phyloP scores from a whole-genome alignment of 1,139 yeast genomes.

The Debaryomyces singareniensis region DNA sequence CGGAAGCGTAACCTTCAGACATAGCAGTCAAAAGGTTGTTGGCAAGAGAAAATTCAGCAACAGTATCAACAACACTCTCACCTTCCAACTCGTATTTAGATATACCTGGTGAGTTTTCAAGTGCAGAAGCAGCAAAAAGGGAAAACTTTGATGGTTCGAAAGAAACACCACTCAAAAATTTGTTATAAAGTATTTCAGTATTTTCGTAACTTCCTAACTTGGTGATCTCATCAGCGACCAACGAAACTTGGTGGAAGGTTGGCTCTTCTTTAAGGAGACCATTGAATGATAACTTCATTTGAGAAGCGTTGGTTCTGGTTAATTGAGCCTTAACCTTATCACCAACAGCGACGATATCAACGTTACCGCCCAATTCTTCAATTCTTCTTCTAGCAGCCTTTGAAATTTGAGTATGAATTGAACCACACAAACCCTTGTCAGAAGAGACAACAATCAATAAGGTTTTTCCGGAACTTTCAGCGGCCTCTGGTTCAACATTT shows the following conservation, averaged over 20 bases:
- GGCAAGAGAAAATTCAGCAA: constrained; percentile 84
- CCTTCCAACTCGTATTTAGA: constrained; percentile 75
- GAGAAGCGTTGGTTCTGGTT: constrained; percentile 69
- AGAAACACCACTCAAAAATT: constrained; percentile 79
- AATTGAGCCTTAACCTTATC: constrained; percentile 91
- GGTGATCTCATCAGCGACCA: constrained; percentile 79
- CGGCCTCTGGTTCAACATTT: constrained; percentile 69
- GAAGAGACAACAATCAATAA: constrained; percentile 85
- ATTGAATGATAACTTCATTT: constrained; percentile 69
- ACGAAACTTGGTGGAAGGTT: constrained; percentile 81
- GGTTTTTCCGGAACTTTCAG: constrained; percentile 43
- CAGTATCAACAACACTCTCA: constrained; percentile 60
- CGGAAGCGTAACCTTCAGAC: constrained; percentile 98
- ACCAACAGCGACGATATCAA: constrained; percentile 85
- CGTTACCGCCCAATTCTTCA: constrained; percentile 52
- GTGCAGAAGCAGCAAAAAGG: constrained; percentile 63
- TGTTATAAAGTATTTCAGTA: constrained; percentile 81
- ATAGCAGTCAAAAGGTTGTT: constrained; percentile 86
- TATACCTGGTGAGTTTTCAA: constrained; percentile 83
- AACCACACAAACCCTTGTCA: constrained; percentile 98
- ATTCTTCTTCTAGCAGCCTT: constrained; percentile 75
- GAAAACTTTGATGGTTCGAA: constrained; percentile 77
- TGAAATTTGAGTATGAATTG: constrained; percentile 91
- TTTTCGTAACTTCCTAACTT: constrained; percentile 67
- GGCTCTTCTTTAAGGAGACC: constrained; percentile 98